Evolutionary conservation across 306 rosid genomes (phyloP).

Genomic region (Psophocarpus tetragonolobus): DNA sequence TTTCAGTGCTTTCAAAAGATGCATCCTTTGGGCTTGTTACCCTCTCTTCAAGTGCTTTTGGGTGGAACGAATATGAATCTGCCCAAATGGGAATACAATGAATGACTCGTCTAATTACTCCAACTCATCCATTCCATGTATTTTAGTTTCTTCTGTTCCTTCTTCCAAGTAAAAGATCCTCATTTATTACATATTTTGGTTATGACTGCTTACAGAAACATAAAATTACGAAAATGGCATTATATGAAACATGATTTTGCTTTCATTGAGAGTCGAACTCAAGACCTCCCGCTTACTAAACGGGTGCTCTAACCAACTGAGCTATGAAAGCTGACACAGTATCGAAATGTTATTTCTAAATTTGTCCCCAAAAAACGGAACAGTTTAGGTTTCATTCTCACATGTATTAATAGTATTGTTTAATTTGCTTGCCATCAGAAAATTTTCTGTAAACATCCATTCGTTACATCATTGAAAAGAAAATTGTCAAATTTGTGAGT

Average conservation of each 20-base stretch:
- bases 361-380: no score
- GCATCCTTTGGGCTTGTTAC: constrained; percentile 4
- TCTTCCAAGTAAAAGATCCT: neutral
- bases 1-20: constrained; percentile 6
- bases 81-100: no score
- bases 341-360: no score
- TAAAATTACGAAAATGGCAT: neutral
- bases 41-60: constrained; percentile 25
- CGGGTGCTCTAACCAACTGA: constrained; percentile 89
- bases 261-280: constrained; percentile 80
- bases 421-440: no score
- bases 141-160: neutral
- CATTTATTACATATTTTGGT: neutral
- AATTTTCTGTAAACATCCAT: no score
- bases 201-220: neutral
- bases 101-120: neutral
- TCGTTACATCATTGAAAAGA: no score
- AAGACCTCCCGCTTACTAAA: constrained; percentile 89
- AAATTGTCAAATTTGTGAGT: no score
- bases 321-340: constrained; percentile 55
- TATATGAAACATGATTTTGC: neutral
- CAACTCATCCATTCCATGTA: neutral
- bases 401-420: no score
- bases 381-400: no score
- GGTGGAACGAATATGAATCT: neutral